Percentiles rank a stretch among this genome's conserved stretches.
Evolutionary conservation across 306 rosid species (phyloP).

Genomic region (Geum urbanum): DNA sequence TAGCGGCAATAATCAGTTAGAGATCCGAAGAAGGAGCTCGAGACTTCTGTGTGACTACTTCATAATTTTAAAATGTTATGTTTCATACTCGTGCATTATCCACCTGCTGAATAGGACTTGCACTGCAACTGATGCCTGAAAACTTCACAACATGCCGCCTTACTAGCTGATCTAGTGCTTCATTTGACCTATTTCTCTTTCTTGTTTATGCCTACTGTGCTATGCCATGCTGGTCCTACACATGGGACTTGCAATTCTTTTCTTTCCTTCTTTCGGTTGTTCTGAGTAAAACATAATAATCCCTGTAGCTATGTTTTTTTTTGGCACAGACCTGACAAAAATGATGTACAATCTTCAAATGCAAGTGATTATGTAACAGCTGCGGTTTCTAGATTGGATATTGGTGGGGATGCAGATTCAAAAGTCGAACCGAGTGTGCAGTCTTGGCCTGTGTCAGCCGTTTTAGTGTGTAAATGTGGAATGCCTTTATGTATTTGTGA

Average conservation of each 20-base stretch:
- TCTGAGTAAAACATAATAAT: background rate
- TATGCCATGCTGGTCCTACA: background rate
- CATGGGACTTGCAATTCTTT: background rate
- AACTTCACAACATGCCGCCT: background rate
- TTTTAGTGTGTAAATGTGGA: slow-evolving; percentile 83
- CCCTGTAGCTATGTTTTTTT: background rate
- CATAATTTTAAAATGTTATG: background rate
- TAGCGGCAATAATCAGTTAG: slow-evolving; percentile 2
- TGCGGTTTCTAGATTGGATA: slow-evolving; percentile 59
- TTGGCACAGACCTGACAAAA: slow-evolving; percentile 52
- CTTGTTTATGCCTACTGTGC: slow-evolving; percentile 5
- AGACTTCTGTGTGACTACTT: background rate
- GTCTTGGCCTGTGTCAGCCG: slow-evolving; percentile 30
- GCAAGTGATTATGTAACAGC: slow-evolving; percentile 48
- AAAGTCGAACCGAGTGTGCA: slow-evolving; percentile 36
- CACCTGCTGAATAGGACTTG: background rate
- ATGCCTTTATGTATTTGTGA: slow-evolving; percentile 99
- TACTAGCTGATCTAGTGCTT: background rate
- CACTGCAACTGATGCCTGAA: background rate
- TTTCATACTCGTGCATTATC: slow-evolving; percentile 4
- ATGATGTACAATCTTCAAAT: slow-evolving; percentile 32
- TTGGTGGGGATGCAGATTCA: slow-evolving; percentile 37
- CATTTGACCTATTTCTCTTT: background rate
- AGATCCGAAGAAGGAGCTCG: background rate
- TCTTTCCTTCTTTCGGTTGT: background rate